phyloP scores from a whole-genome alignment of 2,329 filamentous ascomycete species.

The Botrytis medusae region DNA sequence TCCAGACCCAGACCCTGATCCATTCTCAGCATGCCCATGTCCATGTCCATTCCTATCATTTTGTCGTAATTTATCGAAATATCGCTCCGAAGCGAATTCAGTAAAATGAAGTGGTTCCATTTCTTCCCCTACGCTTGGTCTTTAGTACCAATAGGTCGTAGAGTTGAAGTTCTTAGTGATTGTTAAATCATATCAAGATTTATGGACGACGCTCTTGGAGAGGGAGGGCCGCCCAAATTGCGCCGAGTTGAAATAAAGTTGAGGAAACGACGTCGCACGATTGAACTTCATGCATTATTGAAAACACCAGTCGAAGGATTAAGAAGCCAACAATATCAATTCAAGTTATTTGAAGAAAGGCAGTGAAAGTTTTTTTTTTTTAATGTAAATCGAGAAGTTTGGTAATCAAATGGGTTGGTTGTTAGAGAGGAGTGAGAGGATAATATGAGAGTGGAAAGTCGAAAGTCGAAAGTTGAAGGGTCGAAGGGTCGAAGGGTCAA shows the following conservation, averaged over 20 bases:
- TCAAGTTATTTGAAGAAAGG: neutral
- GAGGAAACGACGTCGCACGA: conserved; percentile 30
- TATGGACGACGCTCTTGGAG: conserved; percentile 29
- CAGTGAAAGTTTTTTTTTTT: neutral
- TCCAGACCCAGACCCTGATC: neutral
- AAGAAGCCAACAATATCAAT: neutral
- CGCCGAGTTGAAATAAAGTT: conserved; percentile 27
- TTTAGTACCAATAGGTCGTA: conserved; percentile 38
- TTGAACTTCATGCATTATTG: conserved; percentile 34
- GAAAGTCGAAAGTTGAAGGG: neutral
- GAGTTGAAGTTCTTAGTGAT: conserved; percentile 27
- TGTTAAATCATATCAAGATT: conserved; percentile 37
- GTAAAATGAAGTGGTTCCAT: conserved; percentile 63
- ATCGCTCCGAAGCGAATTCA: conserved; percentile 65
- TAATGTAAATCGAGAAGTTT: neutral
- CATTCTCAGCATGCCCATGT: conserved; percentile 39
- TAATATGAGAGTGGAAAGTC: neutral
- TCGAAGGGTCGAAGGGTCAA: neutral
- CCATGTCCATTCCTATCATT: conserved; percentile 45
- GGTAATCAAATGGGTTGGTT: neutral
- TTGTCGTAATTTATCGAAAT: conserved; percentile 61
- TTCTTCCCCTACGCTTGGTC: conserved; percentile 40
- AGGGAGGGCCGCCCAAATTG: conserved; percentile 28
- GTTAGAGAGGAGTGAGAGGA: neutral
- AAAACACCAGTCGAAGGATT: neutral